These are phyloP conservation scores for Lagenidium giganteum DNA, from an alignment of 352 stramenopile species.

Conservation along the genomic window DNA sequence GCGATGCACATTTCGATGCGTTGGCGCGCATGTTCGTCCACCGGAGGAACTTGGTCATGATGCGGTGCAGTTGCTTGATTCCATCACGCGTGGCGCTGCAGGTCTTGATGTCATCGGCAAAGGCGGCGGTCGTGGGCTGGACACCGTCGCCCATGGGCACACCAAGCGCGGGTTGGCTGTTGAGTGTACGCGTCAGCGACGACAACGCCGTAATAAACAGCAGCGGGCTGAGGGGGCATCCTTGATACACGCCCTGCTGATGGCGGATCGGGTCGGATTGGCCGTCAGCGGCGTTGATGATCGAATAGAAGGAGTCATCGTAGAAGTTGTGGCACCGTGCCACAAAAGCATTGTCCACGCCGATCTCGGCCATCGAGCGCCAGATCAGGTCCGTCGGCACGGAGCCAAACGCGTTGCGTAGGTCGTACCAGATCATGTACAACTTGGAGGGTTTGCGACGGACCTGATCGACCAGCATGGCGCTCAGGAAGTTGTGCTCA, in stretches of 20 bases:
- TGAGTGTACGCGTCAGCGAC: slow-evolving; percentile 4
- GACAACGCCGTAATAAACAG: slow-evolving; percentile 13
- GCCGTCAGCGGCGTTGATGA: slow-evolving; percentile 15
- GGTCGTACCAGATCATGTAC: slow-evolving; percentile 22
- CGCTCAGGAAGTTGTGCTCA: slow-evolving; percentile 23
- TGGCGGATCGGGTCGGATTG: slow-evolving; percentile 9
- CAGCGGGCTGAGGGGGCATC: not conserved
- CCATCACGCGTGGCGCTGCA: slow-evolving; percentile 14
- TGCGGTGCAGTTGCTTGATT: slow-evolving; percentile 9
- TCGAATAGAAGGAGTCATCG: slow-evolving; percentile 4
- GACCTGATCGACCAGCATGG: slow-evolving; percentile 15
- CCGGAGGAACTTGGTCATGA: not conserved
- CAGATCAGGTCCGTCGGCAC: slow-evolving; percentile 14
- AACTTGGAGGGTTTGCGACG: slow-evolving; percentile 9
- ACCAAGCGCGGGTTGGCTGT: not conserved
- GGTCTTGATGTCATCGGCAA: slow-evolving; percentile 20
- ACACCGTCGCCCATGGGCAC: not conserved
- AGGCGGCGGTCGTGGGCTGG: not conserved
- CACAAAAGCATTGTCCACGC: slow-evolving; percentile 3
- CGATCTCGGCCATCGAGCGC: slow-evolving; percentile 4
- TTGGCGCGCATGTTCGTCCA: slow-evolving; percentile 4
- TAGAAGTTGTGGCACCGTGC: slow-evolving; percentile 7
- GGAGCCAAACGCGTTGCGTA: slow-evolving; percentile 18
- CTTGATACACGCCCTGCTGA: slow-evolving; percentile 5
- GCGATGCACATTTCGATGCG: slow-evolving; percentile 1